Conservation (phyloP, 495 filamentous ascomycete genomes). For the Aspergillus conjunctus region DNA sequence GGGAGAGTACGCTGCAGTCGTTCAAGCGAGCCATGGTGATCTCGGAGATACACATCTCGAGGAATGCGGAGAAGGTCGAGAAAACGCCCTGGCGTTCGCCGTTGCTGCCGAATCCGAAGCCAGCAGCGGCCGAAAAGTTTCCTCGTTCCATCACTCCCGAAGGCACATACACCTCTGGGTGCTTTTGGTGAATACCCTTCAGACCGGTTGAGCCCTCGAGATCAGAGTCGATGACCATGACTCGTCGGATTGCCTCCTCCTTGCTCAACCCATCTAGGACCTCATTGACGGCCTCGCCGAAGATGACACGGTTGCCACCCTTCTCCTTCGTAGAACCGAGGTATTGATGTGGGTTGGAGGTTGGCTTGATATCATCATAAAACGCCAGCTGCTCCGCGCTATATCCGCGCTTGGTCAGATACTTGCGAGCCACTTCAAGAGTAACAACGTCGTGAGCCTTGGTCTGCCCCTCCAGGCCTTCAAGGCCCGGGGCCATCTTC, state of each 20-base stretch:
- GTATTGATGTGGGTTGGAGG: conserved; percentile 41
- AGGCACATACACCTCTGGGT: conserved; percentile 40
- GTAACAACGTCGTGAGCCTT: conserved; percentile 43
- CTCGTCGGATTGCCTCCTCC: conserved; percentile 40
- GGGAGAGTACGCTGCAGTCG: conserved; percentile 41
- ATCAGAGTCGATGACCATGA: conserved; percentile 50
- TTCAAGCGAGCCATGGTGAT: conserved; percentile 48
- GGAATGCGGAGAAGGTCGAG: conserved; percentile 46
- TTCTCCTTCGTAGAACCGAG: conserved; percentile 39
- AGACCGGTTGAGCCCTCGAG: conserved; percentile 45
- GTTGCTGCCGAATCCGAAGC: conserved; percentile 44
- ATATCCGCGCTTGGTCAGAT: conserved; percentile 44
- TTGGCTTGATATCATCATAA: conserved; percentile 43
- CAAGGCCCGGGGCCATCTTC: conserved; percentile 41
- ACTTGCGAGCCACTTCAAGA: conserved; percentile 43
- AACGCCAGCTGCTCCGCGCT: conserved; percentile 37
- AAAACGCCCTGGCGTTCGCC: conserved; percentile 44
- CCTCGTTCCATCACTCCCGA: conserved; percentile 47
- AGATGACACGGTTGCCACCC: conserved; percentile 39
- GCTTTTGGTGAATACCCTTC: conserved; percentile 36
- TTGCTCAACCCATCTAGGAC: conserved; percentile 42
- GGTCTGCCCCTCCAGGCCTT: conserved; percentile 37
- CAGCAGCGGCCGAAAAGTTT: conserved; percentile 45
- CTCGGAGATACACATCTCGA: conserved; percentile 46
- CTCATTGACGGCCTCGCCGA: conserved; percentile 42